Evolutionary conservation across 345 rosid genomes (phyloP).

Genomic region (Carallia brachiata): DNA sequence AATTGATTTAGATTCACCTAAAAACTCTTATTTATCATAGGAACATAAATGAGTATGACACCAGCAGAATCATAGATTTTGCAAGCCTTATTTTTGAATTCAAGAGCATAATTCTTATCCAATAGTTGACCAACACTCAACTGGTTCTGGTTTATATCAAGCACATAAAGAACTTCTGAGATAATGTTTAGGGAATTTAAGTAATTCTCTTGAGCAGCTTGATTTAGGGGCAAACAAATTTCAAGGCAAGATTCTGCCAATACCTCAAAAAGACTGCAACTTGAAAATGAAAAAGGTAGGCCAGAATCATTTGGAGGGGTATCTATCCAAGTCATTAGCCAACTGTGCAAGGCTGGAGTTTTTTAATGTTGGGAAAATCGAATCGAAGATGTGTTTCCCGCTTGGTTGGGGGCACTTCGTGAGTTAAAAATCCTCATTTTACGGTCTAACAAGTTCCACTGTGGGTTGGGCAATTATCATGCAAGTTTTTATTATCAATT

Average conservation of each 20-base stretch:
- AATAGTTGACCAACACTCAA: too few relatives aligned
- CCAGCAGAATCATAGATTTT: too few relatives aligned
- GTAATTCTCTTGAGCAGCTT: background rate
- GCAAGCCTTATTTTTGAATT: too few relatives aligned
- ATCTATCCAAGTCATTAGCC: conserved; percentile 10
- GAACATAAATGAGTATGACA: too few relatives aligned
- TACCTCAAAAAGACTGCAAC: too few relatives aligned
- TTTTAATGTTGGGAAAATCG: conserved; percentile 7
- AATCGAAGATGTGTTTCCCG: conserved; percentile 10
- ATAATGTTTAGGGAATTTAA: conserved; percentile 16
- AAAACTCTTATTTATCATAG: too few relatives aligned
- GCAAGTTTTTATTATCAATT: background rate
- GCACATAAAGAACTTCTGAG: too few relatives aligned
- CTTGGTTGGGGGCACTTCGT: conserved; percentile 10
- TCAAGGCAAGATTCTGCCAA: conserved; percentile 14
- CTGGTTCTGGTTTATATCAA: too few relatives aligned
- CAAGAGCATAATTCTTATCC: too few relatives aligned
- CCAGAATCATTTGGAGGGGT: conserved; percentile 5
- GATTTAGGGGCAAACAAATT: conserved; percentile 25
- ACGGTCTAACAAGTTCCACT: conserved; percentile 6
- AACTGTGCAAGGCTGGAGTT: conserved; percentile 12
- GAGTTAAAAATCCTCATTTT: background rate
- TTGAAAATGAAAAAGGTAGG: background rate
- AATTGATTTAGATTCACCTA: too few relatives aligned
- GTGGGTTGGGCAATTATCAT: background rate